phyloP scores from a whole-genome alignment of 2,329 filamentous ascomycete genomes.

The Colletotrichum kahawae region DNA sequence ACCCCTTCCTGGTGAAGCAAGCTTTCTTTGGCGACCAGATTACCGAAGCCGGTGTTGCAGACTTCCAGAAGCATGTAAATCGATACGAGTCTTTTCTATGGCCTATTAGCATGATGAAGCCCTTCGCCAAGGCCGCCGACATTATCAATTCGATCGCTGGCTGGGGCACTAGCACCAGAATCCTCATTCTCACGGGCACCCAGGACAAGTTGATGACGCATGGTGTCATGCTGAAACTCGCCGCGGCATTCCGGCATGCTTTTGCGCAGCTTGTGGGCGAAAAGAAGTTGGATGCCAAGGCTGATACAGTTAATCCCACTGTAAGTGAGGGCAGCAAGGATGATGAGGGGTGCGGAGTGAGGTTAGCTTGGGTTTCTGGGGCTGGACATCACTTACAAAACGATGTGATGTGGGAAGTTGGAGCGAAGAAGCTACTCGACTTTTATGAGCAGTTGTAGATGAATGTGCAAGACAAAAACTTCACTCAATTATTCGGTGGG shows the following conservation, averaged over 20 bases:
- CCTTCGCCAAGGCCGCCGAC: slow-evolving; percentile 45
- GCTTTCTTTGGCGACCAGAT: slow-evolving; percentile 56
- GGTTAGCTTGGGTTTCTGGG: slow-evolving; percentile 44
- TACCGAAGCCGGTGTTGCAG: slow-evolving; percentile 40
- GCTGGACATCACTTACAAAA: slow-evolving; percentile 60
- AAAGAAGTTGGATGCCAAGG: slow-evolving; percentile 33
- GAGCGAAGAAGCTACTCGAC: slow-evolving; percentile 46
- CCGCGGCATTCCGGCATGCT: slow-evolving; percentile 39
- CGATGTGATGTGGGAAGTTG: slow-evolving; percentile 52
- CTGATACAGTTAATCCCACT: slow-evolving; percentile 14
- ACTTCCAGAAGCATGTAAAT: slow-evolving; percentile 47
- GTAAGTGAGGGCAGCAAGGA: slow-evolving; percentile 29
- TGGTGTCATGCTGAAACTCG: slow-evolving; percentile 41
- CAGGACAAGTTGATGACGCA: slow-evolving; percentile 46
- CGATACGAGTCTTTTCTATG: slow-evolving; percentile 59
- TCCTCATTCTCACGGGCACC: slow-evolving; percentile 45
- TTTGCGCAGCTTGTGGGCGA: slow-evolving; percentile 32
- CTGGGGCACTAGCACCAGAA: slow-evolving; percentile 30
- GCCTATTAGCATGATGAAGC: slow-evolving; percentile 52
- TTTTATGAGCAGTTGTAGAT: slow-evolving; percentile 37
- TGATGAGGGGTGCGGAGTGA: slow-evolving; percentile 39
- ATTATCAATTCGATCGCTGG: slow-evolving; percentile 42
- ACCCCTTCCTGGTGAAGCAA: slow-evolving; percentile 49
- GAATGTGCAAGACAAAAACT: background rate
- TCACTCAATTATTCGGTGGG: too few species aligned